Evolutionary conservation across 164 flowering plant genomes (phyloP), one percentile per base, ranked within the genome.

Genomic region (Platanus orientalis): DNA sequence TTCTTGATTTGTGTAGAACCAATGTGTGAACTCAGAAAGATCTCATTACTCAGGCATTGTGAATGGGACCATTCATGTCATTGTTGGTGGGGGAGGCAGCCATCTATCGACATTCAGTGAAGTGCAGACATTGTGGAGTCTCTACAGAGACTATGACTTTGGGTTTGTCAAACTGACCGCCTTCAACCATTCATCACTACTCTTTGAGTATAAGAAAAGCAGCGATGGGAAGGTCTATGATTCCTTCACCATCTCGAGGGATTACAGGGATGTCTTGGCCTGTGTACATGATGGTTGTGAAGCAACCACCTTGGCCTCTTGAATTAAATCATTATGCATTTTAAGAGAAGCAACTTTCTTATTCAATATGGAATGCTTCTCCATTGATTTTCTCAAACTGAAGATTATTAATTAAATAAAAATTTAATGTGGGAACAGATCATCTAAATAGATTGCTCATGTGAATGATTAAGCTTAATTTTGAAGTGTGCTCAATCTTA

Each of bases 131-230:
- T 60, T 20, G 1, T 92, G 96, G 98, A 92, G 98, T 64, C 44
- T 92, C 2, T 73, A 70, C 76, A 75, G 66, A 73, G 96, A 87
- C 64, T 71, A 56, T 23, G 92, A 89, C 57, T 83, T 17, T 23
- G 98, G 98, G 6, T 92, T 87, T 65, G 92, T 82, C 44, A 92
- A 92, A 63, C 20, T 92, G 54, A 92, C 98, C 0, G 98, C 98
- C 21, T 86, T 83, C 69, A 83, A 89, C 71, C 88, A 84, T 65
- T 80, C 90, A 0, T 83, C 78, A n/a, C 83, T 92, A 19, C 87
- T 86, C 16, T 89, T 87, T 21, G 95, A 89, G 80, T 92, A 89
- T 85, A 89, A 89, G 80, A 87, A 73, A 69, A 92, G 96, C 79
- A 68, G 87, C 0, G 88, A 89, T 62, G 96, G 96, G 1, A 71